Base-by-base conservation (phyloP, 139 green algal genomes). In the Raphidocelis subcapitata region DNA sequence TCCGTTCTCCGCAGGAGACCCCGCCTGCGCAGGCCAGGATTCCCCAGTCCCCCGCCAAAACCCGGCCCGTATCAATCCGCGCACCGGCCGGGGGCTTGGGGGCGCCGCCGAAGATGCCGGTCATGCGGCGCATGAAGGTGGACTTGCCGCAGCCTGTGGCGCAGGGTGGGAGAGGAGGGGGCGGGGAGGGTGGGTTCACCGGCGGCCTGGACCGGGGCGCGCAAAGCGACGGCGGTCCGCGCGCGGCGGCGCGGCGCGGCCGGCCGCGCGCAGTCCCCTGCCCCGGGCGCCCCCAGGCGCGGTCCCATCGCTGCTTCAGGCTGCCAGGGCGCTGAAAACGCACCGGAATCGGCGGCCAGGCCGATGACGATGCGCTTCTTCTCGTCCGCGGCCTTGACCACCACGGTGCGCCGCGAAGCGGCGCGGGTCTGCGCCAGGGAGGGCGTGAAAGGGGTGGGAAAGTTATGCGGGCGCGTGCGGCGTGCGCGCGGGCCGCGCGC, bases 61-160 rank as follows among this genome's bases (percentile, higher is more conserved):
- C 49, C 49, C 49, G 18, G 20, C 49, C 18, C 49, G 18, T 20
- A 20, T n/a, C n/a, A n/a, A n/a, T n/a, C n/a, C n/a, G n/a, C 82
- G 64, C 76, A 90, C 93, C 95, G 65, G 82, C 82, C 21, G 96
- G 96, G 59, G 96, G 91, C 79, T 94, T 91, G 60, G 96, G 87
- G 29, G 78, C 75, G 46, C 96, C 96, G 33, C 96, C 96, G 80
- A 99, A 99, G 44, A 99, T 88, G 73, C 70, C 77, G n/a, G 96
- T 99, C 88, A 99, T 91, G 74, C 96, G 92, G 65, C 96, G 86
- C 96, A 99, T 99, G 93, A 99, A 99, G 37, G 96, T 99, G 65
- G 95, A 99, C 91, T 99, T 99, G 82, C 96, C 96, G 87, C 96
- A 99, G 26, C 96, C 92, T 93, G 79, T 59, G 37, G 15, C 37